Evolutionary conservation across 1,284 basidiomycete genomes (phyloP), one percentile per base, ranked within the genome.

Genomic region (Marasmius oreades): DNA sequence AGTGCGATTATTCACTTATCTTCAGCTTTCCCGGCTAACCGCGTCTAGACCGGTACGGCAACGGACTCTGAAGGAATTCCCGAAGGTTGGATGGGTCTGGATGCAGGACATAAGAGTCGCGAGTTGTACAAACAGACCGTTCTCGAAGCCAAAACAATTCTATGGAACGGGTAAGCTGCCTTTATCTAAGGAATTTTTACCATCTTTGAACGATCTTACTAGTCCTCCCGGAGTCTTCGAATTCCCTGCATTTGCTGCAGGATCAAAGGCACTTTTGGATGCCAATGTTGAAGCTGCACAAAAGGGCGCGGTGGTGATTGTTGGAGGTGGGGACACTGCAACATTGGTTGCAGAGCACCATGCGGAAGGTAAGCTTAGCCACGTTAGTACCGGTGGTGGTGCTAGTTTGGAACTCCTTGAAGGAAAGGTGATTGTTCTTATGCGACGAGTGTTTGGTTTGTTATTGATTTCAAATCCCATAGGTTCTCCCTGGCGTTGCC

Each of bases 151-250:
- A 98, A 95, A 84, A 99, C 97, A 48, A 95, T 99, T 71, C 87
- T 99, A 59, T 99, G 96, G 95, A 99, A 99, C 72, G 96, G 94
- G 89, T 87, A 61, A 67, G 76, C 61, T 31, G 28, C 5, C 34
- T 10, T 12, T 52, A 51, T 48, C 55, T 18, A 22, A 48, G 28
- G 8, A 18, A 46, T 36, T 59, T 46, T 31, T 16, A 20, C 20
- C 11, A 14, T 7, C 1, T 51, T 53, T 59, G 52, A 37, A 23
- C 26, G 47, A 24, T 51, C 37, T 42, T 18, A 56, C 16, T 62
- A 91, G 88, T 52, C 95, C 96, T 42, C 92, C 96, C 46, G 96
- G 96, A 67, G 96, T 99, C 33, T 99, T 99, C 73, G 96, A 99
- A 75, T 97, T 98, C 79, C 84, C 90, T 52, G 86, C 86, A 48